Base-by-base conservation (phyloP, 805 yeast species). In the Nakazawaea populi region DNA sequence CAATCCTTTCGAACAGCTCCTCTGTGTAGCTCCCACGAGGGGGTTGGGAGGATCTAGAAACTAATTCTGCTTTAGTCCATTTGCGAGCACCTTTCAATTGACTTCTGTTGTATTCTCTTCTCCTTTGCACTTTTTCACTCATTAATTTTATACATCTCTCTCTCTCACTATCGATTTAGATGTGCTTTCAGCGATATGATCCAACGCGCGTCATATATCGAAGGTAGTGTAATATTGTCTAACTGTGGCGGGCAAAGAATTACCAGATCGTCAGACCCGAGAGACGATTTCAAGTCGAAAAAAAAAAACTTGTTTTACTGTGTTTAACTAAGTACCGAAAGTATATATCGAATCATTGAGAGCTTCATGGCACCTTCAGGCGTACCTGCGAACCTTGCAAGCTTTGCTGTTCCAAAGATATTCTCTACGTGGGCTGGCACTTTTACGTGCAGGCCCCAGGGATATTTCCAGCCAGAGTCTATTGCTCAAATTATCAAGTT, bases 361-460 rank as follows among this genome's bases (percentile, higher is more conserved):
- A 11, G 18, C 40, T 12, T n/a, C 9, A 45, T 47, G 47, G 46
- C 49, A 47, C 44, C 47, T 44, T 39, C 27, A 4, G 42, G 51
- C 12, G 36, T 66, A 12, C 69, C 72, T 8, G 46, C 48, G 18
- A 50, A 58, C 6, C 46, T 70, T 31, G 59, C 60, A 10, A 50
- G 54, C 12, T 53, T 65, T 42, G 64, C 64, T n/a, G 73, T 76
- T 18, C 71, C 76, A 38, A 71, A 70, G 53, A 40, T 68, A 46
- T 57, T 69, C 49, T 64, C 65, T 36, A 86, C 94, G 7, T 94
- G 98, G 99, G 98, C 99, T 0, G 86, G 87, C 27, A 92, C 97
- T 5, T 91, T 87, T 67, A 62, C 70, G 36, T 85, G 96, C 60
- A 74, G 72, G 52, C 97, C 98, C 0, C 82, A 79, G 58, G 78